Conservation (phyloP, 169 alveolate genomes). For the Babesia ovata region DNA sequence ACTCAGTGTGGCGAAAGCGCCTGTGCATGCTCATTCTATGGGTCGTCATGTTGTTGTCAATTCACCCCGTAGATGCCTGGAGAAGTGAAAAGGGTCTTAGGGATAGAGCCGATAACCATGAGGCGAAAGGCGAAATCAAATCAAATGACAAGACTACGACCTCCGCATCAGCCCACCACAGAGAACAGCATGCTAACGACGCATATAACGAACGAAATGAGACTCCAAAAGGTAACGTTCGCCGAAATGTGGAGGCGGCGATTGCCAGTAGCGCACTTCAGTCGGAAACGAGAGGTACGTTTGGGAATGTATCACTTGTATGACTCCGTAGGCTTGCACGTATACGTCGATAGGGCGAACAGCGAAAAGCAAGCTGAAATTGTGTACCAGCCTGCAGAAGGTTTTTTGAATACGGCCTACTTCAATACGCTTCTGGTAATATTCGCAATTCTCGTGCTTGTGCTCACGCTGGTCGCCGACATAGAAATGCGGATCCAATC, state of each 20-base stretch:
- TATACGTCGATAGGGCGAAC: neutral
- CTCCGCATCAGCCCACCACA: neutral
- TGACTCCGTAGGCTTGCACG: neutral
- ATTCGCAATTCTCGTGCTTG: conserved; percentile 8
- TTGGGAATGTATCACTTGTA: neutral
- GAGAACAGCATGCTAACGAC: neutral
- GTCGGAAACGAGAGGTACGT: no score
- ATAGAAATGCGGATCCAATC: conserved; percentile 26
- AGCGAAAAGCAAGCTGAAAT: neutral
- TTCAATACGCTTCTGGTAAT: conserved; percentile 31
- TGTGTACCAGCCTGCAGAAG: neutral
- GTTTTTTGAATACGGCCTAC: conserved; percentile 10
- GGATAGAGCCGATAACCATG: neutral
- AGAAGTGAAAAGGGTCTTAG: neutral
- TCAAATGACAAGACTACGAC: neutral
- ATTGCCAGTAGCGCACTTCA: neutral
- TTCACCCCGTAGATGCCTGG: neutral
- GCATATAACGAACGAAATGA: neutral
- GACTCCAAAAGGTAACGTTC: neutral
- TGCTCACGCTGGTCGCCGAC: conserved; percentile 24
- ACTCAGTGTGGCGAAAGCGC: neutral
- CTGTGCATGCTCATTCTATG: neutral
- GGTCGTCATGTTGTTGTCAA: neutral
- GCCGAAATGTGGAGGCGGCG: neutral
- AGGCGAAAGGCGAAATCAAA: neutral